phyloP scores from a whole-genome alignment of 768 basidiomycete species.

The Boletus vermiculosoides region DNA sequence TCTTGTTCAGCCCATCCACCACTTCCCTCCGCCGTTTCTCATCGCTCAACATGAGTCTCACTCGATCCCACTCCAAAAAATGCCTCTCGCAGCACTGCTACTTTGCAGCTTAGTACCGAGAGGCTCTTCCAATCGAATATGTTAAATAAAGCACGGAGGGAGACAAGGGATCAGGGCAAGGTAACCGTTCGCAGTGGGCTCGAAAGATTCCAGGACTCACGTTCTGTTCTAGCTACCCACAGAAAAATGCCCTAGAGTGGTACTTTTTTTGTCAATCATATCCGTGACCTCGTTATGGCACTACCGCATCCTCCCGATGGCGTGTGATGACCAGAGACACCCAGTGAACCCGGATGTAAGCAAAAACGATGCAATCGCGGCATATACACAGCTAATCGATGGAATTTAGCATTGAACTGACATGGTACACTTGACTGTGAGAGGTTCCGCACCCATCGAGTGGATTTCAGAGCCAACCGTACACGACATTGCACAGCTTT shows the following conservation, averaged over 20 bases:
- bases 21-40: constrained; percentile 29
- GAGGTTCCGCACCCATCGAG: constrained; percentile 5
- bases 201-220: constrained; percentile 11
- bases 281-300: background rate
- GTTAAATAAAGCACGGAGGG: background rate
- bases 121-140: background rate
- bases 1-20: constrained; percentile 35
- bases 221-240: background rate
- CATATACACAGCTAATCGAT: constrained; percentile 18
- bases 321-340: constrained; percentile 16
- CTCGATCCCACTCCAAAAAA: constrained; percentile 14
- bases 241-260: background rate
- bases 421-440: background rate
- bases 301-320: constrained; percentile 23
- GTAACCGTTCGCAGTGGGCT: constrained; percentile 18
- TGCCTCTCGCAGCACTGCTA: background rate
- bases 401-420: background rate
- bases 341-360: constrained; percentile 2
- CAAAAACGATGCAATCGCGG: constrained; percentile 3
- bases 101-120: background rate
- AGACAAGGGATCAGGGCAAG: constrained; percentile 26
- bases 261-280: background rate
- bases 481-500: constrained; percentile 27
- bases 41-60: constrained; percentile 23
- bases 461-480: constrained; percentile 6